phyloP scores from a whole-genome alignment of 345 rosid species.

The Arabidopsis thaliana region DNA sequence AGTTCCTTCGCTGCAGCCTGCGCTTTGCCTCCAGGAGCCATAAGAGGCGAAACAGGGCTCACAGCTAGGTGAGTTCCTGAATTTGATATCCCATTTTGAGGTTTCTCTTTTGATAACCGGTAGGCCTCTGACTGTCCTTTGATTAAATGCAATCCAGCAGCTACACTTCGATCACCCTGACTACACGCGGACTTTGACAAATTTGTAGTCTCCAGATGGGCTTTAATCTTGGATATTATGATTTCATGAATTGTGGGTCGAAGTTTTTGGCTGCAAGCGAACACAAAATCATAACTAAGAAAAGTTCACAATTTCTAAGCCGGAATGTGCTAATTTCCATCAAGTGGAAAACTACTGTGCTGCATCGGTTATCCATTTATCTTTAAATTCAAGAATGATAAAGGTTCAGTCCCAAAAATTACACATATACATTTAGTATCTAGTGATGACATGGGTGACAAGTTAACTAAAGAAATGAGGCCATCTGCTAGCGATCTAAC shows the following conservation, averaged over 20 bases:
- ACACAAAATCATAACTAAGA: constrained; percentile 39
- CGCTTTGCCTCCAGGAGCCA: constrained; percentile 98
- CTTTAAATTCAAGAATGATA: constrained; percentile 26
- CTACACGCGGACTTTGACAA: constrained; percentile 64
- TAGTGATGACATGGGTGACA: constrained; percentile 31
- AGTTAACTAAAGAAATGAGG: constrained; percentile 17
- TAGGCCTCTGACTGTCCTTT: constrained; percentile 76
- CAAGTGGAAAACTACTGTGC: constrained; percentile 33
- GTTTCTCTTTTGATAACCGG: constrained; percentile 71
- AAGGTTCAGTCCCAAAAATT: background rate
- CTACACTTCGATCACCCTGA: constrained; percentile 56
- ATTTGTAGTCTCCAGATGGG: constrained; percentile 62
- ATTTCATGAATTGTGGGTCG: constrained; percentile 96
- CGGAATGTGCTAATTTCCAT: constrained; percentile 4
- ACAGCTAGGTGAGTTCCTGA: constrained; percentile 77
- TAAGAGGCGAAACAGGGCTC: constrained; percentile 93
- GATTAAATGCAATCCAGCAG: constrained; percentile 54
- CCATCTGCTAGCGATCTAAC: constrained; percentile 28
- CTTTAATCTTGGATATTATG: constrained; percentile 85
- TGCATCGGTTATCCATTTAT: constrained; percentile 19
- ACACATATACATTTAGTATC: constrained; percentile 28
- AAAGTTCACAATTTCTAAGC: background rate
- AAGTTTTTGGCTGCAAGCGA: constrained; percentile 79
- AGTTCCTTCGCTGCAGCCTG: constrained; percentile 90
- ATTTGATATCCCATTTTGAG: constrained; percentile 73